Evolutionary conservation across 805 yeast species (phyloP), one percentile per base, ranked within the genome.

Genomic region (Candida insectorum): DNA sequence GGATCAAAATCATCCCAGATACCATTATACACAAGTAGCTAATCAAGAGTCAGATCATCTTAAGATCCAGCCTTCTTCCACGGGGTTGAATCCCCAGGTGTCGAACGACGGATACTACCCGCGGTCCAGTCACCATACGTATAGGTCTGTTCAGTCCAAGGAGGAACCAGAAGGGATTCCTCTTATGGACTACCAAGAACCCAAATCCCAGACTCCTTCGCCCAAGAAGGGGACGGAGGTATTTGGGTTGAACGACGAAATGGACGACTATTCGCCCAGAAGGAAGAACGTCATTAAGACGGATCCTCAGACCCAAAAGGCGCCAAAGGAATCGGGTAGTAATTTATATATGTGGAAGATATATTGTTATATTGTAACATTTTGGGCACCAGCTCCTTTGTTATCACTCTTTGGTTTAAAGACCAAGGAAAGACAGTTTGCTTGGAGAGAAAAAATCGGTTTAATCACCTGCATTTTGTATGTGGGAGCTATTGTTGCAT

Each of bases 371-470:
- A 47, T 74, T 6, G 62, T 93, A 22, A 89, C 98, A 0, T 87
- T 87, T 56, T 91, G 96, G 93, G 94, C 95, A 3, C 95, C 97
- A 1, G 75, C 82, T 3, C 81, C 88, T 0, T 42, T 87, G 21
- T 60, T 88, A 48, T 64, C 63, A 27, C 56, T 85, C 27, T 83
- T 77, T 58, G 97, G 97, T 3, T 72, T 91, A 73, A 73, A 74
- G 21, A 78, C 83, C 14, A 77, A 78, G 45, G 89, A 80, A 27
- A 77, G 95, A 39, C 97, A 89, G 54, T 77, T 79, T 68, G 97
- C 97, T 0, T 93, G 98, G 98, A 75, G 98, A 52, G 98, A 93
- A 52, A 91, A 91, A 53, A 83, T 89, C 34, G 97, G 87, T 2
- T 69, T 93, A 27, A 68, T 91, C 27, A 72, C 93, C 1, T 70